Conservation (phyloP, 176 grass and related monocot genomes). For the Aegilops umbellulata region DNA sequence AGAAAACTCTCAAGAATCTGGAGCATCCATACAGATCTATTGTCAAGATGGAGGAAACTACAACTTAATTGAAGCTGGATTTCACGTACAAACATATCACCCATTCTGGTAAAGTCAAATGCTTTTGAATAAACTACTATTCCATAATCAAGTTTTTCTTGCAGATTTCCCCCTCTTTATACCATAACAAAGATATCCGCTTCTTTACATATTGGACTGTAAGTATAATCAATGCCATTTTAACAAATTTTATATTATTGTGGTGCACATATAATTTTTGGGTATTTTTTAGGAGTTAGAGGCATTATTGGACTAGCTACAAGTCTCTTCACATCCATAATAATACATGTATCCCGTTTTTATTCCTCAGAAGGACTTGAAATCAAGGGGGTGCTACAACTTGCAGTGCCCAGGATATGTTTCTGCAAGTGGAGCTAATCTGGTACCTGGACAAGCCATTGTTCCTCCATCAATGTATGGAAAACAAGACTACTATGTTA, state of each 20-base stretch:
- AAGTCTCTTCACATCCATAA: neutral
- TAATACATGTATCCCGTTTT: neutral
- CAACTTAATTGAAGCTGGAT: constrained; percentile 10
- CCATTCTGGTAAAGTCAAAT: neutral
- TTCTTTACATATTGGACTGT: constrained; percentile 50
- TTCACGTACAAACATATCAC: constrained; percentile 25
- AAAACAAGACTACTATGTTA: neutral
- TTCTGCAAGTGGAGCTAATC: constrained; percentile 8
- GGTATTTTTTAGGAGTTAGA: neutral
- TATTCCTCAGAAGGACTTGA: constrained; percentile 1
- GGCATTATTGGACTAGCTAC: neutral
- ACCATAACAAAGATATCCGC: constrained; percentile 19
- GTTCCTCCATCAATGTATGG: constrained; percentile 23
- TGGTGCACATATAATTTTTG: neutral
- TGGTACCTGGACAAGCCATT: constrained; percentile 36
- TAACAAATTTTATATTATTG: neutral
- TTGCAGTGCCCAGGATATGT: constrained; percentile 35
- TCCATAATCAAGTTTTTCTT: neutral
- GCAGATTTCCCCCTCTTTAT: constrained; percentile 24
- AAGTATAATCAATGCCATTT: neutral
- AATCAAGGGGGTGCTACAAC: constrained; percentile 33
- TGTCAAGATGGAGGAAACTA: neutral
- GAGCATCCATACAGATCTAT: constrained; percentile 2
- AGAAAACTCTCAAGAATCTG: neutral
- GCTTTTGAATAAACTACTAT: neutral